phyloP scores from a whole-genome alignment of 1,284 basidiomycete genomes.

The Ustilago bromivora region DNA sequence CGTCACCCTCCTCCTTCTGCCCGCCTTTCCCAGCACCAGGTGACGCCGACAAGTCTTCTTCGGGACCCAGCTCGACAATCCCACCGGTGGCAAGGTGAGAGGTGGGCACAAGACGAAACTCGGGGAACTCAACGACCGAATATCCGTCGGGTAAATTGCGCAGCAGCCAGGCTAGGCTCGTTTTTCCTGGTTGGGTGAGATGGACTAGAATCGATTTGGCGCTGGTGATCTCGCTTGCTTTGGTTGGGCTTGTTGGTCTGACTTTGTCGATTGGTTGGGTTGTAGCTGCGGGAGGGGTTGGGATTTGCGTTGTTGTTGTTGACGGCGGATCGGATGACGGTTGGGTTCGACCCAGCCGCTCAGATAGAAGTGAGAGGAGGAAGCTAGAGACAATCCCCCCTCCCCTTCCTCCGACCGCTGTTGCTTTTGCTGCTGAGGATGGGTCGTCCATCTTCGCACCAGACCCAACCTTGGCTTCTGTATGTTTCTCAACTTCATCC shows the following conservation, averaged over 20 bases:
- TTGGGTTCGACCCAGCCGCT: constrained; percentile 15
- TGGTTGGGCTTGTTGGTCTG: too few relatives aligned
- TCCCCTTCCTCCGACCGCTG: background rate
- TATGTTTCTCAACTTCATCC: background rate
- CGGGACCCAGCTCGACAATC: background rate
- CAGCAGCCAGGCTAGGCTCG: constrained; percentile 12
- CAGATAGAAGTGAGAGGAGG: constrained; percentile 18
- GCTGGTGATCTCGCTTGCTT: background rate
- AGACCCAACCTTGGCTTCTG: background rate
- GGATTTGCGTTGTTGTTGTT: background rate
- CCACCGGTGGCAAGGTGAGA: background rate
- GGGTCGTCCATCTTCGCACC: too few relatives aligned
- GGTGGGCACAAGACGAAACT: constrained; percentile 14
- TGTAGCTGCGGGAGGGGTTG: background rate
- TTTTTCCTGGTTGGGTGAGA: background rate
- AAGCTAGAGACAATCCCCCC: constrained; percentile 27
- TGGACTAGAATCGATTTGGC: constrained; percentile 12
- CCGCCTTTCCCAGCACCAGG: background rate
- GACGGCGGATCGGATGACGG: background rate
- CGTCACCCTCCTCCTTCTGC: background rate
- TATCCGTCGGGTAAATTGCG: constrained; percentile 24
- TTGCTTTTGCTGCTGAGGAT: background rate
- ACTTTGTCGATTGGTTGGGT: background rate
- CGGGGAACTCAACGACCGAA: constrained; percentile 28
- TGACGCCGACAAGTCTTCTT: background rate